Conservation (phyloP, 1,139 yeast species). For the Torulaspora globosa region DNA sequence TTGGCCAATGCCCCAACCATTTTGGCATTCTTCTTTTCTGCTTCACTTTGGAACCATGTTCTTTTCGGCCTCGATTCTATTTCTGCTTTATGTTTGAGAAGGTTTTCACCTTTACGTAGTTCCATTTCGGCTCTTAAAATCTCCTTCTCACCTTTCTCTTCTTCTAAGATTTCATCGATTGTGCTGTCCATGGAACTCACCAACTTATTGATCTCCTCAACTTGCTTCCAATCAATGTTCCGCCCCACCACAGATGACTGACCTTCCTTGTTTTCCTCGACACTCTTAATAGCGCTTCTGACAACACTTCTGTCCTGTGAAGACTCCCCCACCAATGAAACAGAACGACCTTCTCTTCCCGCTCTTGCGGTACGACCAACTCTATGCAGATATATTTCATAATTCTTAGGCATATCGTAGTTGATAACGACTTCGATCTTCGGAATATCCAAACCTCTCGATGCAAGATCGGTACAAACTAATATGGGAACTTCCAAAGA, state of each 20-base stretch:
- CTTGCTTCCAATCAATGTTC: constrained; percentile 78
- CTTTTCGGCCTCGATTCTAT: constrained; percentile 87
- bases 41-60: constrained; percentile 89
- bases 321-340: constrained; percentile 90
- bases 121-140: constrained; percentile 88
- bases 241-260: constrained; percentile 68
- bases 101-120: constrained; percentile 74
- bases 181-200: constrained; percentile 56
- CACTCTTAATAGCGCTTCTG: constrained; percentile 74
- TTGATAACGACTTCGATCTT: constrained; percentile 91
- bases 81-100: constrained; percentile 75
- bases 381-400: constrained; percentile 90
- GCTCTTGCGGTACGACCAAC: constrained; percentile 99
- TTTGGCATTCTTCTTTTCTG: constrained; percentile 54
- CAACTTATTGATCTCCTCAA: constrained; percentile 60
- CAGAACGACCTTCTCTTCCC: constrained; percentile 90
- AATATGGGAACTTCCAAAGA: constrained; percentile 78
- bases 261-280: constrained; percentile 41
- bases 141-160: constrained; percentile 86
- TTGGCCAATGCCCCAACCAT: constrained; percentile 35
- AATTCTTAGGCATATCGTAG: constrained; percentile 91
- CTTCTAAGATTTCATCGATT: constrained; percentile 73
- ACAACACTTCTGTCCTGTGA: constrained; percentile 82
- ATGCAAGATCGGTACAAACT: constrained; percentile 95
- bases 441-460: constrained; percentile 99